A percentile compares a stretch with the other conserved stretches of the same genome.
Evolutionary conservation across 768 basidiomycete species (phyloP).

Genomic region (Lactarius sp.): DNA sequence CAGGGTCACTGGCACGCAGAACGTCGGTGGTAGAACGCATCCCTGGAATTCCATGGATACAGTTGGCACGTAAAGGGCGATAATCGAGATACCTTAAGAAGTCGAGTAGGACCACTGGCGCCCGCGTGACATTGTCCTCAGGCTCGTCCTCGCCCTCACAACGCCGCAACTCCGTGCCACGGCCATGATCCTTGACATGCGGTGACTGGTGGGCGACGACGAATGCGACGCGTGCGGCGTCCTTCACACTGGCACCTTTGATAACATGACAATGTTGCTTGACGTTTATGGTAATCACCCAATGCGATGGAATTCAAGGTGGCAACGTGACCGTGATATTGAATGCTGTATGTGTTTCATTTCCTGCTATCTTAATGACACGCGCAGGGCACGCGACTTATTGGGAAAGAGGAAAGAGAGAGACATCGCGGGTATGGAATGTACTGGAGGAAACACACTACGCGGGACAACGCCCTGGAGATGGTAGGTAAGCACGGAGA

Average conservation of each 20-base stretch:
- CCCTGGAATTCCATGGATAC: background rate
- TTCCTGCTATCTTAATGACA: slow-evolving; percentile 9
- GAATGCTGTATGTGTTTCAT: slow-evolving; percentile 4
- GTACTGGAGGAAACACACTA: background rate
- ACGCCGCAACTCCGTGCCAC: background rate
- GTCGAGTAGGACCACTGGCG: background rate
- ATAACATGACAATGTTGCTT: slow-evolving; percentile 1
- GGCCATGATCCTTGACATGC: background rate
- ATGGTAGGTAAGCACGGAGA: slow-evolving; percentile 18
- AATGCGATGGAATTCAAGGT: background rate
- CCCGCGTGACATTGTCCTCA: background rate
- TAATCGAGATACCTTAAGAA: background rate
- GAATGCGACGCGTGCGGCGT: background rate
- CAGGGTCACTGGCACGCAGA: too few relatives aligned
- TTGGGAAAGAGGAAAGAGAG: background rate
- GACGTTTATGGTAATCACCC: slow-evolving; percentile 10
- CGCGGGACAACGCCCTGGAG: slow-evolving; percentile 4
- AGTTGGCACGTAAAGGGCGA: background rate
- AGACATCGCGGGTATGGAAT: slow-evolving; percentile 11
- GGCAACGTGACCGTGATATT: slow-evolving; percentile 8
- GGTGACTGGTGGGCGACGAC: background rate
- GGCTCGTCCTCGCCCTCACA: background rate
- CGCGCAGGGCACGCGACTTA: slow-evolving; percentile 16
- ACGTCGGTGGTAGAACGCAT: background rate
- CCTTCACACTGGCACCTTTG: slow-evolving; percentile 8